phyloP scores from a whole-genome alignment of 495 filamentous ascomycete species.

The Arthonia radiata region DNA sequence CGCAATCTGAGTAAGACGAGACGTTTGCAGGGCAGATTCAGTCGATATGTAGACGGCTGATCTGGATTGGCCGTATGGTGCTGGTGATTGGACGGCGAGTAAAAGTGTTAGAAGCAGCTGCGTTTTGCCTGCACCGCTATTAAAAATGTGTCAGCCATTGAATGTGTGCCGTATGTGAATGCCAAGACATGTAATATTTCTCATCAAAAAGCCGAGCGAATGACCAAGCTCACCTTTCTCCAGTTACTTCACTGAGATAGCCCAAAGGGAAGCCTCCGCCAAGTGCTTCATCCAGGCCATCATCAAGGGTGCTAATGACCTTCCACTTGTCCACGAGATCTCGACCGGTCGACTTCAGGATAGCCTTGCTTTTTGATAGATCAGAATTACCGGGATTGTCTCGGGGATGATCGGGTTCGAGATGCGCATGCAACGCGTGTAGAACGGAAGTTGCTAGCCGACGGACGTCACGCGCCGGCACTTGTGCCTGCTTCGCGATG shows the following conservation, averaged over 20 bases:
- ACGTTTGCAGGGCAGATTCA: conserved; percentile 60
- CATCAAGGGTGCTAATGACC: conserved; percentile 60
- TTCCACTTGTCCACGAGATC: conserved; percentile 19
- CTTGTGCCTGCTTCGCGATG: conserved; percentile 63
- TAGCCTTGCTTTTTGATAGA: conserved; percentile 1
- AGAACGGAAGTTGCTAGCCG: conserved; percentile 39
- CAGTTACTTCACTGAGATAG: conserved; percentile 72
- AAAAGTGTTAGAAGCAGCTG: conserved; percentile 73
- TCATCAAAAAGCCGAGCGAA: too few species aligned
- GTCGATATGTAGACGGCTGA: conserved; percentile 85
- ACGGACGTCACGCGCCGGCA: conserved; percentile 56
- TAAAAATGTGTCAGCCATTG: not conserved
- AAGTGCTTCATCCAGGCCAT: conserved; percentile 43
- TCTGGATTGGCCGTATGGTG: conserved; percentile 40
- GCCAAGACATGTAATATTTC: too few species aligned
- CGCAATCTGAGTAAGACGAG: conserved; percentile 55
- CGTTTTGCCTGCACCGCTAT: conserved; percentile 78
- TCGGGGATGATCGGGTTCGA: conserved; percentile 20
- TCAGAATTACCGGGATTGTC: conserved; percentile 6
- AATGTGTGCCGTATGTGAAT: not conserved
- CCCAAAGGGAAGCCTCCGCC: conserved; percentile 67
- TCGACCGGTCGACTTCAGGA: conserved; percentile 7
- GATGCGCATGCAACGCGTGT: conserved; percentile 35
- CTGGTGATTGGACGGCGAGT: conserved; percentile 54
- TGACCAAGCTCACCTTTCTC: conserved; percentile 43